Base-by-base conservation (phyloP, 2,329 filamentous ascomycete species). In the Arthrocladium fulminans region DNA sequence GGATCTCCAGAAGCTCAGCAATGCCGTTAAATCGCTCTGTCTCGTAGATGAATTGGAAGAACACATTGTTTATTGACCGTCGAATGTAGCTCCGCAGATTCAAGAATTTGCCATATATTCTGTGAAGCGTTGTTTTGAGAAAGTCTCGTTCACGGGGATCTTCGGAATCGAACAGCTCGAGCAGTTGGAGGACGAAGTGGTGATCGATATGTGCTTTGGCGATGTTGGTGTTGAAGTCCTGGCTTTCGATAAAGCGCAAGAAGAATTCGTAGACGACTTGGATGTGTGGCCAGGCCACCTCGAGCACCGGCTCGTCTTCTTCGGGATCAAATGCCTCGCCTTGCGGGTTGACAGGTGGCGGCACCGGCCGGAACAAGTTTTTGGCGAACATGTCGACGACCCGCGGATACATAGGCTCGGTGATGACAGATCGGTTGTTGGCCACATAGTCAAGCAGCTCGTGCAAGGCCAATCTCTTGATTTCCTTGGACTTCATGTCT, bases 261-360 rank as follows among this genome's bases (percentile, higher is more conserved):
- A 98, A 98, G 75, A 98, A 98, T 68, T 98, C 92, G 69, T 98
- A 98, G 34, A 98, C 92, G 49, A 98, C 92, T 70, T 98, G 92
- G 52, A 98, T 98, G 66, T 98, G 92, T 6, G 92, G 92, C 92
- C 92, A 98, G 3, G 92, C 92, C 29, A 98, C 92, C 72, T 98
- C 92, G 50, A 98, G 75, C 27, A 98, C 92, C 1, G 92, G 92
- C 65, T 98, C 92, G 59, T 98, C 92, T 72, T 98, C 92, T 68
- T 98, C 92, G 0, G 92, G 92, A 63, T 98, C 92, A 62, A 97
- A 98, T 1, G 92, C 92, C 67, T 98, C 92, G 52, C 92, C 92
- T 69, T 97, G 92, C 2, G 92, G 92, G 61, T 96, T 97, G 73
- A 97, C 88, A 6, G 92, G 92, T 3, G 92, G 92, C 34, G 92